These are phyloP conservation scores for Zostera marina DNA, from an alignment of 116 monocot species.

Conservation along the genomic window DNA sequence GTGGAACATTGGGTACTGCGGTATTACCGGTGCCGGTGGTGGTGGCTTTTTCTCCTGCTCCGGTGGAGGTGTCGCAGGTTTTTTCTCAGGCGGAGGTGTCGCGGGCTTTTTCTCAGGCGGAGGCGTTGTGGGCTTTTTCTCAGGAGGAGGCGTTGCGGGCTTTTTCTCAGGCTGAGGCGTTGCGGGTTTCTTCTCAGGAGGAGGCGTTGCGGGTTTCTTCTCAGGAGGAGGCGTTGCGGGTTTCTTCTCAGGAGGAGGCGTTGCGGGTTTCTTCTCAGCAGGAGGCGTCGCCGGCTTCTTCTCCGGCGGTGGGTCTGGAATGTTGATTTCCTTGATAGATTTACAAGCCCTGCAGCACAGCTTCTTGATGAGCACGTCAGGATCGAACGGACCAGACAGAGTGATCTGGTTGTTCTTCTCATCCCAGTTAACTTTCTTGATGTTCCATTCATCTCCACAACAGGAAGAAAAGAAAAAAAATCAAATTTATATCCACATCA, in stretches of 20 bases:
- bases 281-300: conserved; percentile 1
- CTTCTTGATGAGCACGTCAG: conserved; percentile 13
- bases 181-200: background rate
- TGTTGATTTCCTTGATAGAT: conserved; percentile 16
- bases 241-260: background rate
- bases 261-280: background rate
- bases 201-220: background rate
- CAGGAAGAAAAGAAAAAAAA: too few species aligned
- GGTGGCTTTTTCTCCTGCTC: background rate
- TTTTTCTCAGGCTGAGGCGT: background rate
- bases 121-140: background rate
- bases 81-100: background rate
- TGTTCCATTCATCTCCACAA: conserved; percentile 11
- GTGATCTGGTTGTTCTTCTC: conserved; percentile 24
- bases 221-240: background rate
- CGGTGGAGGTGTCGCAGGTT: background rate
- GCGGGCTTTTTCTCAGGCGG: conserved; percentile 5
- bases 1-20: background rate
- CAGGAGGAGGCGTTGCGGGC: conserved; percentile 1
- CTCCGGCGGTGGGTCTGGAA: background rate
- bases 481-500: too few species aligned
- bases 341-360: conserved; percentile 26
- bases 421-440: conserved; percentile 14
- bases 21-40: background rate
- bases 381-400: conserved; percentile 20